phyloP scores from a whole-genome alignment of 2,329 filamentous ascomycete genomes.

The Phyllosticta citriasiana region DNA sequence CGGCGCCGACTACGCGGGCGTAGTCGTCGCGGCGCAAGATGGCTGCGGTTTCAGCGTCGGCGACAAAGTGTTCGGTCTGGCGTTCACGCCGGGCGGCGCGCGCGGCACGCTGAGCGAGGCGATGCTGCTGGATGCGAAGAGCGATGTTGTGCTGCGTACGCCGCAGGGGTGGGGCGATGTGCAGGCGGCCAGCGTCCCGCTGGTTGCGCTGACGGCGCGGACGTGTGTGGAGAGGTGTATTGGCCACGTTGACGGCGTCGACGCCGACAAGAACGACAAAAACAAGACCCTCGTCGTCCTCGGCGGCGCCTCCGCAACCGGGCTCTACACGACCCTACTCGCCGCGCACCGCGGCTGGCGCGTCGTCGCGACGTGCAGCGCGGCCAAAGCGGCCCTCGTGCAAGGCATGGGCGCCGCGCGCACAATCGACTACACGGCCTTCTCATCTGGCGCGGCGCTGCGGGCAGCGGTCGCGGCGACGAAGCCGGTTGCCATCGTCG shows the following conservation, averaged over 20 bases:
- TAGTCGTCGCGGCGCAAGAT: not conserved
- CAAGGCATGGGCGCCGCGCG: constrained; percentile 39
- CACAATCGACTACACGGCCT: constrained; percentile 27
- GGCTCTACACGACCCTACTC: constrained; percentile 26
- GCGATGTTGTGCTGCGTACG: constrained; percentile 14
- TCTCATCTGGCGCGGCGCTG: constrained; percentile 25
- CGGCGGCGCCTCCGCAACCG: constrained; percentile 24
- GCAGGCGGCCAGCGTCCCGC: constrained; percentile 23
- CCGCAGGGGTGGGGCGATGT: constrained; percentile 15
- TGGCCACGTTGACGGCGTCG: constrained; percentile 6
- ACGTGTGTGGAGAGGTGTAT: constrained; percentile 21
- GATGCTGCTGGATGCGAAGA: not conserved
- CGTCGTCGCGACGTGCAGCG: constrained; percentile 41
- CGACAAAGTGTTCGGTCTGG: not conserved
- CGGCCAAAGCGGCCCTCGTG: constrained; percentile 37
- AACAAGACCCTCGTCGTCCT: constrained; percentile 18
- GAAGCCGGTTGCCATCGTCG: constrained; percentile 37
- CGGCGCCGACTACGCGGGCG: constrained; percentile 7
- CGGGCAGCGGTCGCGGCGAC: constrained; percentile 16
- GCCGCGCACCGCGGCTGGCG: constrained; percentile 29
- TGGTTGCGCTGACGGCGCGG: constrained; percentile 30
- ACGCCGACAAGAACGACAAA: not conserved
- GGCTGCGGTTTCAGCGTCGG: not conserved
- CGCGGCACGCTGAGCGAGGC: not conserved
- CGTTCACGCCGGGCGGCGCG: not conserved